Evolutionary conservation across 1,284 basidiomycete genomes (phyloP), one percentile per base, ranked within the genome.

Genomic region (Ganoderma multipileum): DNA sequence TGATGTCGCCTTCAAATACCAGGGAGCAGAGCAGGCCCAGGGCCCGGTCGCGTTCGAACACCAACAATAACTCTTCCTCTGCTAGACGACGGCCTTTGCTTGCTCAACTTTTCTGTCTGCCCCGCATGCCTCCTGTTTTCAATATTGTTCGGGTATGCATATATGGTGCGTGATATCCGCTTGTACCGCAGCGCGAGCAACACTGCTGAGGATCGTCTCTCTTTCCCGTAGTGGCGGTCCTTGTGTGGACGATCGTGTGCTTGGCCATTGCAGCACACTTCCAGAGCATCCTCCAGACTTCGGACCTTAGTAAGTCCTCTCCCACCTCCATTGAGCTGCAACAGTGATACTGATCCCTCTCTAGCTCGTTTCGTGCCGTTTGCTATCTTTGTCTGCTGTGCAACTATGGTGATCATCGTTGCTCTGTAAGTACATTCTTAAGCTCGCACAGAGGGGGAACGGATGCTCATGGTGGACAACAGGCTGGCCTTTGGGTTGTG

Each of bases 321-420:
- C 30, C 55, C 28, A 14, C 38, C 23, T 8, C 50, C 26, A 7
- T 14, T 63, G 18, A 18, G 61, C 16, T 23, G 26, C 18, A 28
- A 23, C 6, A 6, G 39, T 2, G 4, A 39, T n/a, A 12, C 63
- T 64, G 52, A 64, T 14, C 38, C 52, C 5, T 23, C 26, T 33
- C 42, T 75, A 94, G 93, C 92, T 81, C 91, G 89, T 83, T 95
- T 94, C 78, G 89, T 95, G 60, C 93, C 93, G 23, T 92, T 94
- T 75, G 89, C 92, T 67, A 87, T 94, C 76, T 94, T 94, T 74
- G 91, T 93, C 55, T 92, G 89, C 74, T 83, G 83, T 55, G 86
- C 85, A 52, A 92, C 89, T 76, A 76, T 94, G 75, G 79, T 91
- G 71, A 86, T 93, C 74, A 85, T 93, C 67, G 73, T 88, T 59